These are phyloP conservation scores for Pharus latifolius DNA, from an alignment of 176 grass and related monocot genomes.

Conservation along the genomic window DNA sequence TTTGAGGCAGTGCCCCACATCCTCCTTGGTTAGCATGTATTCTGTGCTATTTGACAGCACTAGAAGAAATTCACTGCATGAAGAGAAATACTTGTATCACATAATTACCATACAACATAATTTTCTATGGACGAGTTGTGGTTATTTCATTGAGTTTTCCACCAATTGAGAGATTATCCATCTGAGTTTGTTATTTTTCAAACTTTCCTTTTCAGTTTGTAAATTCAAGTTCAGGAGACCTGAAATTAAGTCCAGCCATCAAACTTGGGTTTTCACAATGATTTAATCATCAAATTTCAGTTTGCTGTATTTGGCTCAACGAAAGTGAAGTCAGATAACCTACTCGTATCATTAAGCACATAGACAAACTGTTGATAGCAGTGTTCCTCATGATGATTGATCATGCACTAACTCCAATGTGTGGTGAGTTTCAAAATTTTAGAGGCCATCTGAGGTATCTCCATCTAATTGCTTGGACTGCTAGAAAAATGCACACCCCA, in stretches of 20 bases:
- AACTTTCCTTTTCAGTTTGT: not conserved
- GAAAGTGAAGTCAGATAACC: too few relatives aligned
- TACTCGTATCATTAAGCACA: too few relatives aligned
- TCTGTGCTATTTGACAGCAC: slow-evolving; percentile 57
- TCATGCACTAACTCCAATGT: too few relatives aligned
- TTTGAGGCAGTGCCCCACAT: slow-evolving; percentile 50
- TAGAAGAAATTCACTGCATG: slow-evolving; percentile 56
- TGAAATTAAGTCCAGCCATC: not conserved
- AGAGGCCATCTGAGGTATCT: not conserved
- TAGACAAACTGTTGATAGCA: too few relatives aligned
- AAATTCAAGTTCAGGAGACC: not conserved
- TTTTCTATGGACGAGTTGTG: not conserved
- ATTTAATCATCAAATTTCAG: too few relatives aligned
- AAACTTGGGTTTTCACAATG: not conserved
- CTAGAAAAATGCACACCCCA: not conserved
- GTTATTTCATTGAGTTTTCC: slow-evolving; percentile 2
- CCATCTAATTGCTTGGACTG: not conserved
- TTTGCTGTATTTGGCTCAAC: too few relatives aligned
- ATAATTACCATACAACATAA: not conserved
- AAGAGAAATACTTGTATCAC: slow-evolving; percentile 10
- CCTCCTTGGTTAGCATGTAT: slow-evolving; percentile 65
- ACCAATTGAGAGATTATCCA: not conserved
- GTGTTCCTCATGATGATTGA: too few relatives aligned
- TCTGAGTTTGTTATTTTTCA: not conserved
- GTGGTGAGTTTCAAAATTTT: too few relatives aligned